Base-by-base conservation (phyloP, 140 eudicot species). In the Ambrosia hybrid region DNA sequence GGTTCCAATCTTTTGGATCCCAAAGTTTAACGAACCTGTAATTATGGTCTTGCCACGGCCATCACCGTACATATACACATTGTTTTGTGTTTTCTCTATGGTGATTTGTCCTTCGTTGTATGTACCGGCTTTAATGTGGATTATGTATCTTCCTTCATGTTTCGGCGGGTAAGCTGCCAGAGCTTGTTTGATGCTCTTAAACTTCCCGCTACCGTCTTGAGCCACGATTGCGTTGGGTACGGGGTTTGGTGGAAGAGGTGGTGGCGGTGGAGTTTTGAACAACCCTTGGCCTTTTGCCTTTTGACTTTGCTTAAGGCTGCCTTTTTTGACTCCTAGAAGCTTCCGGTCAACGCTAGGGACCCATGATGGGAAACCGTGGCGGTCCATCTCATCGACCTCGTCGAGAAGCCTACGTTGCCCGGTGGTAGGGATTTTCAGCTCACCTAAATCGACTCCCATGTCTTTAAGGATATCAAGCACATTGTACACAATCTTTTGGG, bases 11-110 rank as follows among this genome's bases (percentile, higher is more conserved):
- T 69, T 79, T 55, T 38, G 49, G 51, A 77, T 62, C 16, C 53
- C 81, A 66, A 73, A 51, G 76, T 83, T 87, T 65, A 79, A 37
- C 10, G 45, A 12, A 13, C 92, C 96, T 4, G 92, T 86, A 15
- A 89, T 81, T 73, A 86, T 75, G 49, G 96, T 86, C 36, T 63
- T 85, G 16, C 62, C 70, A 3, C 83, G 86, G 4, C 96, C 96
- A 70, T 89, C 96, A 63, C 96, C 96, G 16, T 86, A 83, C 83
- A 89, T 86, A 74, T 78, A 83, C 41, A 86, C 87, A 59, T 89
- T 83, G 51, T 73, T 79, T 45, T 62, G 76, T 1, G 26, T 80
- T 51, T 81, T 84, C 8, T 72, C 84, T 73, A 79, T n/a, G 26
- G 72, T 73, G 39, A 71, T 77, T 36, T 85, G 82, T 57, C 79